Evolutionary conservation across 441 rosid species (phyloP), one percentile per base, ranked within the genome.

Genomic region (Adansonia rubrostipa): DNA sequence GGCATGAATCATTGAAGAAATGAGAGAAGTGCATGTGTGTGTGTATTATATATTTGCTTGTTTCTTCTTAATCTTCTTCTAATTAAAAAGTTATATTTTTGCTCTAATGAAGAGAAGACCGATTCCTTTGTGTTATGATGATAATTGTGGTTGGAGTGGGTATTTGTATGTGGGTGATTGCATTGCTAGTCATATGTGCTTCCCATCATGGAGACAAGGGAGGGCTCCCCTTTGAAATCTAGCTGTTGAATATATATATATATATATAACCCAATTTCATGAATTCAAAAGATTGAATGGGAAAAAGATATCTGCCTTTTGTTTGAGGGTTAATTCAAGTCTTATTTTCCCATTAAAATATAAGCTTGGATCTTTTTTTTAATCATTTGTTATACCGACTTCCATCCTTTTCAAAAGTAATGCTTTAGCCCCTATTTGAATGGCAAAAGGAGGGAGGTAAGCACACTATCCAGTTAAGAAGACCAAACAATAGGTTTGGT

Each of bases 91-190:
- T 20, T 7, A 19, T 6, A 8, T 73, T 62, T 40, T 82, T 82
- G 74, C 75, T 77, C 80, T 77, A 79, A 62, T 77, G 78, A 8
- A 72, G 81, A 79, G 85, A 85, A 83, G 82, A 80, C 74, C 76
- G 71, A 79, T 70, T 36, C 62, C 47, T 53, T 62, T 47, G 80
- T 11, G 45, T 40, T 48, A 63, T 78, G 84, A 42, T 48, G 77
- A 80, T 76, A 22, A 82, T 76, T 47, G 74, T 78, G 78, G 67
- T 57, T 66, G 74, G 74, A 47, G 45, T 45, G 79, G 63, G 11
- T 75, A 77, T 64, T 85, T 84, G 86, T 77, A 72, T 71, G 82
- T 82, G 79, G 81, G 82, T 74, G 87, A 88, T 86, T 86, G 89
- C 69, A 73, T 71, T 63, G 77, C 78, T 67, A 33, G 89, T 82